Conservation (phyloP, 805 yeast genomes). For the Schizosaccharomyces pombe region DNA sequence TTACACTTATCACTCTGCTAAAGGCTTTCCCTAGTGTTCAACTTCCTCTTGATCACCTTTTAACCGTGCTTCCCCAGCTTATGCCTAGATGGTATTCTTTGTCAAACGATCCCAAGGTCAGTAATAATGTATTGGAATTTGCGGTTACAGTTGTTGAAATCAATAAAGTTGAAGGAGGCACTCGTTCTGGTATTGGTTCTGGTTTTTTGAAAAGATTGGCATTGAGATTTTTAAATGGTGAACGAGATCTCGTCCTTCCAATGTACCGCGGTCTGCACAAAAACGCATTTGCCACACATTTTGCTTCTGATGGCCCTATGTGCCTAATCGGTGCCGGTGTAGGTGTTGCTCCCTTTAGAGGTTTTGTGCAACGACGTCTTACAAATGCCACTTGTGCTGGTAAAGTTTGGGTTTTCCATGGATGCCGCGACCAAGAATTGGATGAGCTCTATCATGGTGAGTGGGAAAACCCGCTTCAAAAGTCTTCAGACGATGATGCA, state of each 20-base stretch:
- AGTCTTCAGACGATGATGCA: constrained; percentile 4
- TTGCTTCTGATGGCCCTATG: constrained; percentile 13
- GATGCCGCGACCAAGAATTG: constrained; percentile 12
- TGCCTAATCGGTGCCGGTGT: constrained; percentile 14
- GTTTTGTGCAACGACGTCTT: constrained; percentile 14
- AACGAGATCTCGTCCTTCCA: constrained; percentile 9
- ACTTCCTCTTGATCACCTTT: constrained; percentile 40
- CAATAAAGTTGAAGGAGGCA: constrained; percentile 9
- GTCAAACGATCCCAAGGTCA: constrained; percentile 28
- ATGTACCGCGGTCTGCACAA: constrained; percentile 13
- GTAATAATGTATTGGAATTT: constrained; percentile 9
- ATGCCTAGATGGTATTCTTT: constrained; percentile 59
- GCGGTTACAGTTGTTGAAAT: constrained; percentile 13
- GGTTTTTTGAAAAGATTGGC: constrained; percentile 11
- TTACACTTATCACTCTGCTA: constrained; percentile 40
- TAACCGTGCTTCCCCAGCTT: constrained; percentile 46
- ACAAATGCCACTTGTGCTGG: constrained; percentile 10
- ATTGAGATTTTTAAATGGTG: constrained; percentile 5
- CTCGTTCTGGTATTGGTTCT: constrained; percentile 11
- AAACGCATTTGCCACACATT: constrained; percentile 13
- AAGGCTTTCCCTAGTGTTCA: constrained; percentile 44
- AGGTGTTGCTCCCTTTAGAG: constrained; percentile 14
- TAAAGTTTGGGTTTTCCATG: constrained; percentile 14
- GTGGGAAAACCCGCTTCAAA: constrained; percentile 12
- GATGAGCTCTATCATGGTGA: constrained; percentile 14